Percentiles rank a stretch among this genome's conserved stretches.
phyloP scores from a whole-genome alignment of 345 rosid species.

The Turritis glabra region DNA sequence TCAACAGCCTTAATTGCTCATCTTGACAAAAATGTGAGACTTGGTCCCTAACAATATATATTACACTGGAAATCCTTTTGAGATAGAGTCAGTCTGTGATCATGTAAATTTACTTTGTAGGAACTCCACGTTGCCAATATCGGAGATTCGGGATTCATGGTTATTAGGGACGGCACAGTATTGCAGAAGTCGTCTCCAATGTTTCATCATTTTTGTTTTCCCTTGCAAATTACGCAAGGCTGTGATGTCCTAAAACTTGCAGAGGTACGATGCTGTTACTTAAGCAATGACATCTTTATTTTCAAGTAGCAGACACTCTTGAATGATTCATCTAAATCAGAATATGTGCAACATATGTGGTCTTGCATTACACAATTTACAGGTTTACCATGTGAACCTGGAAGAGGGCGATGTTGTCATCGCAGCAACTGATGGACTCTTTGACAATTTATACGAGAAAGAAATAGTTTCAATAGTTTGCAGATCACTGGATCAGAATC shows the following conservation, averaged over 20 bases:
- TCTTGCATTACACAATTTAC: conserved; percentile 20
- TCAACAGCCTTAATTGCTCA: conserved; percentile 70
- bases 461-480: conserved; percentile 55
- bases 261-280: conserved; percentile 47
- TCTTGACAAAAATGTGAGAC: conserved; percentile 61
- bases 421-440: conserved; percentile 72
- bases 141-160: conserved; percentile 75
- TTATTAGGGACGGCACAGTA: conserved; percentile 57
- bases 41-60: conserved; percentile 13
- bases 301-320: no score
- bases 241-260: conserved; percentile 48
- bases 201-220: conserved; percentile 68
- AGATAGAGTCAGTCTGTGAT: conserved; percentile 1
- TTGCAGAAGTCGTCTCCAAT: conserved; percentile 59
- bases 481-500: conserved; percentile 47
- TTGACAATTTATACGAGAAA: conserved; percentile 70
- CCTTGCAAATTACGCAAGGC: conserved; percentile 55
- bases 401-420: conserved; percentile 62
- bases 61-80: background rate
- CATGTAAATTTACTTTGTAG: conserved; percentile 41
- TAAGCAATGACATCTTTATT: background rate
- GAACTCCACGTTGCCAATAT: conserved; percentile 66
- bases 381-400: conserved; percentile 56
- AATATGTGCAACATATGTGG: conserved; percentile 8
- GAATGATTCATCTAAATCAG: background rate